These are phyloP conservation scores for Phytophthora pistaciae DNA, from an alignment of 352 stramenopile species.

Conservation along the genomic window DNA sequence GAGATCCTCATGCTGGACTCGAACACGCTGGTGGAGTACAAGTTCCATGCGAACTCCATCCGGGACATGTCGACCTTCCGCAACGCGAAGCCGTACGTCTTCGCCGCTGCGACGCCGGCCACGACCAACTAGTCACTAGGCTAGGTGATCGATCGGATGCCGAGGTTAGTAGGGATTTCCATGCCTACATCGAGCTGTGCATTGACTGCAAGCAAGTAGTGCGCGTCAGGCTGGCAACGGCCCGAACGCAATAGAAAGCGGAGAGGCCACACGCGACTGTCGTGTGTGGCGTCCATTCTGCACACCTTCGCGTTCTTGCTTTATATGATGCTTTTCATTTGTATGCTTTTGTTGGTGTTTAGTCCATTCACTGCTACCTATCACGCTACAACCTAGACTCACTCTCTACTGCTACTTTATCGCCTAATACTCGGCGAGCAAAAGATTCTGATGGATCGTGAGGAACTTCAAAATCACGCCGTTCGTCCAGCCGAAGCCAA, in stretches of 20 bases:
- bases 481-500: constrained; percentile 90
- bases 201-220: constrained; percentile 33
- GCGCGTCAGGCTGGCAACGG: constrained; percentile 24
- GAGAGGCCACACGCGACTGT: constrained; percentile 15
- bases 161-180: constrained; percentile 8
- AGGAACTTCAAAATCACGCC: constrained; percentile 91
- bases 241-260: constrained; percentile 42
- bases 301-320: constrained; percentile 36
- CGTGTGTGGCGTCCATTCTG: constrained; percentile 36
- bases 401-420: constrained; percentile 8
- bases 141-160: constrained; percentile 1
- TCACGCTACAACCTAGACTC: background rate
- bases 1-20: constrained; percentile 95
- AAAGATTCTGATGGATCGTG: constrained; percentile 78
- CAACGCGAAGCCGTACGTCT: constrained; percentile 94
- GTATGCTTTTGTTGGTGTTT: constrained; percentile 7
- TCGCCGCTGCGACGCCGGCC: constrained; percentile 67
- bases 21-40: constrained; percentile 96
- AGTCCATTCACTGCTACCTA: constrained; percentile 7
- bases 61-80: constrained; percentile 95
- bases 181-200: constrained; percentile 27
- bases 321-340: constrained; percentile 36
- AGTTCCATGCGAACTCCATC: constrained; percentile 94
- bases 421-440: constrained; percentile 37
- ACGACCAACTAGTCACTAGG: constrained; percentile 54